phyloP scores from a whole-genome alignment of 2,329 filamentous ascomycete species.

The Zasmidium cellare region DNA sequence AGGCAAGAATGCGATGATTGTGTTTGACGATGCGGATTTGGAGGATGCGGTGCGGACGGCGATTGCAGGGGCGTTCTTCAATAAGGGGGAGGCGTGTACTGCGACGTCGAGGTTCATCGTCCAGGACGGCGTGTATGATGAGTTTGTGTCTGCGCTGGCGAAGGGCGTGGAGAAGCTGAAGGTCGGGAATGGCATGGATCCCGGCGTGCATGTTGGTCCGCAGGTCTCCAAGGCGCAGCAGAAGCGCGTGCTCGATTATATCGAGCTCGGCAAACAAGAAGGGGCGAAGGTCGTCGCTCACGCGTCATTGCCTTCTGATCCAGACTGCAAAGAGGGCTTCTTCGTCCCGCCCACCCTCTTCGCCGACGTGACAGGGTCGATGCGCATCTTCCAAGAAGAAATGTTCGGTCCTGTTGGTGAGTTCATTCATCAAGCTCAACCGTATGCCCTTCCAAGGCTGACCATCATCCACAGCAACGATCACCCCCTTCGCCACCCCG shows the following conservation, averaged over 20 bases:
- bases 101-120: conserved; percentile 58
- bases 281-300: conserved; percentile 16
- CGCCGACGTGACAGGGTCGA: conserved; percentile 19
- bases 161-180: conserved; percentile 51
- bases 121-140: conserved; percentile 56
- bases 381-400: conserved; percentile 37
- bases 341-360: conserved; percentile 23
- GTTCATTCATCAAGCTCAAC: neutral
- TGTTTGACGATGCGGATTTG: conserved; percentile 57
- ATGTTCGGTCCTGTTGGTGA: conserved; percentile 38
- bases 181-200: conserved; percentile 65
- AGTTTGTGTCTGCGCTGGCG: conserved; percentile 60
- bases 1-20: conserved; percentile 55
- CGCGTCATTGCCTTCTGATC: conserved; percentile 10
- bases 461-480: conserved; percentile 32
- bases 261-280: conserved; percentile 52
- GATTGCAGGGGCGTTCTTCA: conserved; percentile 57
- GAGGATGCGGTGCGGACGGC: conserved; percentile 65
- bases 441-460: neutral
- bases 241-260: conserved; percentile 41
- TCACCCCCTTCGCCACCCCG: conserved; percentile 53
- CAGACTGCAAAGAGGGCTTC: conserved; percentile 21
- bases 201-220: conserved; percentile 68
- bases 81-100: conserved; percentile 59
- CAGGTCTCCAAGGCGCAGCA: conserved; percentile 68